Evolutionary conservation across 495 filamentous ascomycete species (phyloP).

Genomic region (Melanomma pulvis-pyrius): DNA sequence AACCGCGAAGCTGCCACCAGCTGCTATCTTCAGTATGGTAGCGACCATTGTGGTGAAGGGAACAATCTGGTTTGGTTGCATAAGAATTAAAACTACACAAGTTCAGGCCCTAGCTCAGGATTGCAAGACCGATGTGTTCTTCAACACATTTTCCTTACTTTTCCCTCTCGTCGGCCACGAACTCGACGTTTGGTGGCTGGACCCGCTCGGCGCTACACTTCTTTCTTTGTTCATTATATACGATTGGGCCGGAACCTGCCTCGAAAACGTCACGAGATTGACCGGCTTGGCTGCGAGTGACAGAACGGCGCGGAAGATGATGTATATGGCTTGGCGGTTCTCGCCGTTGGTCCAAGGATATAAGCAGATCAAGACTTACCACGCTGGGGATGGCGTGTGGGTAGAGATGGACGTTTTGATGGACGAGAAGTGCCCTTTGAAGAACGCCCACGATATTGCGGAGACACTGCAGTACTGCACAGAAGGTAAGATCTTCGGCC

Average conservation of each 20-base stretch:
- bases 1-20: slow-evolving; percentile 38
- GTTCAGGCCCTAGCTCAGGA: slow-evolving; percentile 56
- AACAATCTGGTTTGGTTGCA: slow-evolving; percentile 51
- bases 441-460: slow-evolving; percentile 51
- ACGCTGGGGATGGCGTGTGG: slow-evolving; percentile 55
- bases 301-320: slow-evolving; percentile 47
- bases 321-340: slow-evolving; percentile 52
- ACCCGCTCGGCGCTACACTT: slow-evolving; percentile 51
- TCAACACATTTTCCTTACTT: slow-evolving; percentile 54
- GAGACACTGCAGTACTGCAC: slow-evolving; percentile 57
- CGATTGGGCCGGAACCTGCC: slow-evolving; percentile 53
- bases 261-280: slow-evolving; percentile 52
- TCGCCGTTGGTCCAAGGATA: slow-evolving; percentile 51
- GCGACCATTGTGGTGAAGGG: slow-evolving; percentile 53
- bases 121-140: slow-evolving; percentile 57
- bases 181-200: slow-evolving; percentile 53
- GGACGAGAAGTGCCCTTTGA: slow-evolving; percentile 47
- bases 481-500: slow-evolving; percentile 30
- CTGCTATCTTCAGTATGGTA: slow-evolving; percentile 50
- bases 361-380: slow-evolving; percentile 53
- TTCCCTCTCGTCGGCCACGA: slow-evolving; percentile 52
- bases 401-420: slow-evolving; percentile 54
- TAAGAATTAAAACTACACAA: slow-evolving; percentile 53
- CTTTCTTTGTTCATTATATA: slow-evolving; percentile 56
- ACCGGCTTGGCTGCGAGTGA: slow-evolving; percentile 47